A percentile compares a stretch with the other conserved stretches of the same genome.
phyloP scores from a whole-genome alignment of 2,329 filamentous ascomycete species.

The Phyllosticta ampelicida region DNA sequence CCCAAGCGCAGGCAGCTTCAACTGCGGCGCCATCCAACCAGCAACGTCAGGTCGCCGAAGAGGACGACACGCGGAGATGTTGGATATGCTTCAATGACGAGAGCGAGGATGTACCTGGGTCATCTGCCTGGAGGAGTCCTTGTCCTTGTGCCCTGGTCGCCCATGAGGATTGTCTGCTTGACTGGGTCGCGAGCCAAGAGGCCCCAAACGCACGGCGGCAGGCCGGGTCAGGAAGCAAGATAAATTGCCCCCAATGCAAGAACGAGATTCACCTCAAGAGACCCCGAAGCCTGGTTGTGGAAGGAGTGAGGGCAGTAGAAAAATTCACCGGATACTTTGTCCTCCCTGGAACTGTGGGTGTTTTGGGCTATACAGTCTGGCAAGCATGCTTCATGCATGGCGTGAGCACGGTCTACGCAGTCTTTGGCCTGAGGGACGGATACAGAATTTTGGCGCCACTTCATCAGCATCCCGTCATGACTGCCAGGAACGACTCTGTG shows the following conservation, averaged over 20 bases:
- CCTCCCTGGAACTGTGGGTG: conserved; percentile 52
- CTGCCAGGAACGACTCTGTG: conserved; percentile 21
- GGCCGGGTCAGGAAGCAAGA: conserved; percentile 39
- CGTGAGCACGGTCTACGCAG: conserved; percentile 50
- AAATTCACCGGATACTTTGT: conserved; percentile 47
- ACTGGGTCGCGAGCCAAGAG: conserved; percentile 90
- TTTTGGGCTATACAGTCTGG: conserved; percentile 37
- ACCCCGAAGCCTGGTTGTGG: conserved; percentile 62
- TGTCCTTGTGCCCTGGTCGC: conserved; percentile 86
- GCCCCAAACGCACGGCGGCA: conserved; percentile 42
- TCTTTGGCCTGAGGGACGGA: conserved; percentile 56
- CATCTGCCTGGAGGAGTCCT: conserved; percentile 68
- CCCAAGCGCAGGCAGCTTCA: conserved; percentile 1
- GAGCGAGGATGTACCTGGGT: conserved; percentile 51
- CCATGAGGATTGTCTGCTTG: conserved; percentile 79
- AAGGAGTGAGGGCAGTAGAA: conserved; percentile 50
- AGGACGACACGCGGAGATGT: conserved; percentile 43
- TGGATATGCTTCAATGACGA: conserved; percentile 62
- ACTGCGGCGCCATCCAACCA: conserved; percentile 11
- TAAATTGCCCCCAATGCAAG: conserved; percentile 86
- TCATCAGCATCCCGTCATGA: conserved; percentile 23
- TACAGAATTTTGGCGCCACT: conserved; percentile 40
- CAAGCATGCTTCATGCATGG: conserved; percentile 45
- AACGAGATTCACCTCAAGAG: conserved; percentile 65
- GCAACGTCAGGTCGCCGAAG: conserved; percentile 13